Base-by-base conservation (phyloP, 805 yeast species). In the Candida sanyiensis region DNA sequence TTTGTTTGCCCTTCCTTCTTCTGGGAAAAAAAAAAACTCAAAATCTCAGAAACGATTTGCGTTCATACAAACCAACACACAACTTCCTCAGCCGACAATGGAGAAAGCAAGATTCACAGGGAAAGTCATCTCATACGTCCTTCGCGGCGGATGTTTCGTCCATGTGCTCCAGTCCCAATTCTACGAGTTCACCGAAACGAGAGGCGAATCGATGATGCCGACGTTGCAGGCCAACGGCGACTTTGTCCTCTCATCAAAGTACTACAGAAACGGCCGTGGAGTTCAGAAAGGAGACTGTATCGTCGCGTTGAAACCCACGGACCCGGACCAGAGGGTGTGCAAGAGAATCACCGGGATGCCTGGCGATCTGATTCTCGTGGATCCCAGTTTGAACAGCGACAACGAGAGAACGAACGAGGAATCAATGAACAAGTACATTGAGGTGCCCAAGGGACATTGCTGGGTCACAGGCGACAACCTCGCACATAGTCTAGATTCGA, bases 401-500 rank as follows among this genome's bases (percentile, higher is more conserved):
- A 48, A 48, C 29, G 42, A 42, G 5, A 44, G 39, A 21, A 44
- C 39, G 13, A 42, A 38, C n/a, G 44, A 47, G 19, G 58, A 56
- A 5, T 47, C 51, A 15, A 59, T 57, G 35, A 46, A 62, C 33
- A 72, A 75, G 40, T 86, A 68, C 58, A 78, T 90, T 7, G 69
- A 66, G 40, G 89, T 93, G 0, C 98, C 98, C 1, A 76, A 80
- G 48, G 98, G 98, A 3, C 98, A 93, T 61, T 84, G 86, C 34
- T 93, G 97, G 97, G 81, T 89, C 3, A 87, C 97, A 0, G 99
- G 99, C 2, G 99, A 93, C 55, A 93, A 93, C 55, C 61, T 90
- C 41, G 73, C 86, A 20, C 87, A 81, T 48, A 85, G 96, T 16
- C 64, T 89, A 34, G 99, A 93, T 53, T 86, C 96, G 5, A 67